Evolutionary conservation across 2,329 filamentous ascomycete genomes (phyloP), one percentile per base, ranked within the genome.

Genomic region (Didymosphaeria variabile): DNA sequence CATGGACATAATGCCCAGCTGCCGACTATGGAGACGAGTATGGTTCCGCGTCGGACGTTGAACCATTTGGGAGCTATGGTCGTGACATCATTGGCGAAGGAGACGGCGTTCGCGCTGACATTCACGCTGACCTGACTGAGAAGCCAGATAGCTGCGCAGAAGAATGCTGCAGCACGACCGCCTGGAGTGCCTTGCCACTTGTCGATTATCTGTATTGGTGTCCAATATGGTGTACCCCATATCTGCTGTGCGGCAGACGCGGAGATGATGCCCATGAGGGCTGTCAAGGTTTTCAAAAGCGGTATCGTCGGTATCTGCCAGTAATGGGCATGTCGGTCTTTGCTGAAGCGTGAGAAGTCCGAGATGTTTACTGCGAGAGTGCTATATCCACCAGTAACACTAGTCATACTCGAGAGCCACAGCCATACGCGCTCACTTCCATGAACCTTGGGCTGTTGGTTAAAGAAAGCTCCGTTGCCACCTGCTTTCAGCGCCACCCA

Each of bases 111-210:
- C 19, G 72, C 70, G 17, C 65, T 66, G 13, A 74, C 64, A 40
- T 75, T 75, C 31, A 65, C 67, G 38, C 70, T 61, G 29, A 76
- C 63, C 17, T 70, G 66, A 3, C 63, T 67, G 2, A 75, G 63
- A 52, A 70, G 63, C 68, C 71, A 74, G 26, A 63, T 65, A 32
- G 70, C 62, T 8, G 64, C 72, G 19, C 59, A 66, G 26, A 72
- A 74, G 45, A 75, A 68, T 44, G 71, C 65, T n/a, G 63, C 71
- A n/a, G 65, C 57, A n/a, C 70, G 65, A 9, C 70, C 67, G 23
- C 54, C 69, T 21, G 65, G 64, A 36, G 34, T 13, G 65, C 63
- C 32, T 49, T 40, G 3, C 67, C 72, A 72, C 3, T 67, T 60
- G 29, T 55, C 51, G 3, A 63, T 60, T 53, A 80, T 73, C 7